Evolutionary conservation across 768 basidiomycete genomes (phyloP), one percentile per base, ranked within the genome.

Genomic region (Trametes meyenii): DNA sequence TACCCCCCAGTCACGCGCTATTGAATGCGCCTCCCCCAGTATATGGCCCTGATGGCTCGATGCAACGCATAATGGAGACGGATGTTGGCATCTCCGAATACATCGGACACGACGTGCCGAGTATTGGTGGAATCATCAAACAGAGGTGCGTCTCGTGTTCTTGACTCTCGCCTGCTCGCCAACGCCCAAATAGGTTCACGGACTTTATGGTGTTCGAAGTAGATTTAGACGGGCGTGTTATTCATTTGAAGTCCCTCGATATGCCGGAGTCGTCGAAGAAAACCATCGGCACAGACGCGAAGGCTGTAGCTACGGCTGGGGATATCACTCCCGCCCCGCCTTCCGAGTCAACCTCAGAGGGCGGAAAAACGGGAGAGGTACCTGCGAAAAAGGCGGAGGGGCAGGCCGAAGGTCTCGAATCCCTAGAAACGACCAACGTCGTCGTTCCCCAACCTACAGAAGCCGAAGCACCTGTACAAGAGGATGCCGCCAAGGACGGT

Each of bases 161-260:
- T 17, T 33, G 24, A 35, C 50, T 38, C 21, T 29, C 48, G 23
- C n/a, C 21, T n/a, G 6, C 51, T 36, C 51, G n/a, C 19, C 59
- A 52, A 42, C 35, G 53, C 26, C 70, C 48, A 14, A 14, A 19
- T 43, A 97, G 96, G 69, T 98, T 98, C 73, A 96, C 96, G 42
- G 97, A 99, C 75, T 99, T 99, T 72, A 69, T 98, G 68, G 97
- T 99, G 19, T 90, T 83, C 69, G 97, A 99, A 76, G 88, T 99
- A 35, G 87, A 91, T 69, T 82, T 86, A 61, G 87, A 92, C 65
- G 83, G 88, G 45, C 85, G 90, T 64, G 88, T 92, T 8, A 77
- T 97, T 17, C 89, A 92, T 70, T 70, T 99, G 36, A 92, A 92
- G 71, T 84, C 86, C 55, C 81, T 98, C 40, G 83, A 77, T 38